phyloP scores from a whole-genome alignment of 2,329 filamentous ascomycete genomes.

The Epichloe amarillans region DNA sequence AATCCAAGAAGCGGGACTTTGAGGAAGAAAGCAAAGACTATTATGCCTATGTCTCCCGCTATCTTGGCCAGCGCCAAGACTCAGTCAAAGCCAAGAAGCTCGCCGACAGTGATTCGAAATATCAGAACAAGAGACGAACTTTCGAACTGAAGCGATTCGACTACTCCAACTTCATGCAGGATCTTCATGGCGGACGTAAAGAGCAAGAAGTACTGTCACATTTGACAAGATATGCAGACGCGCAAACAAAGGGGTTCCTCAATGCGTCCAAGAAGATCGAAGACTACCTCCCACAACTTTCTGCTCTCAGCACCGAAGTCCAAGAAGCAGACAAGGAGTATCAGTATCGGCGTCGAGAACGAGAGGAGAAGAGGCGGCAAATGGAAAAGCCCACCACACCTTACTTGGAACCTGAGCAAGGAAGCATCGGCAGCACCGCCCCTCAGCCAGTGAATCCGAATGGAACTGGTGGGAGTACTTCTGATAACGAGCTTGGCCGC shows the following conservation, averaged over 20 bases:
- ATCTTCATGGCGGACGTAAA: slow-evolving; percentile 96
- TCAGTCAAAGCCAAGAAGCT: slow-evolving; percentile 96
- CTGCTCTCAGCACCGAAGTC: slow-evolving; percentile 82
- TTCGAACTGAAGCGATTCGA: slow-evolving; percentile 98
- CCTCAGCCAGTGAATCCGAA: slow-evolving; percentile 24
- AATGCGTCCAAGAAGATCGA: slow-evolving; percentile 78
- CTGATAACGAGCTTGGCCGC: slow-evolving; percentile 57
- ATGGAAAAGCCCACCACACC: slow-evolving; percentile 76
- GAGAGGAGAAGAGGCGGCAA: slow-evolving; percentile 83
- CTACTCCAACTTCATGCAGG: slow-evolving; percentile 98
- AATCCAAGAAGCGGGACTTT: slow-evolving; percentile 93
- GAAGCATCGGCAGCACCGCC: slow-evolving; percentile 26
- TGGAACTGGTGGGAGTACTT: slow-evolving; percentile 33
- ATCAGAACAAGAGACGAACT: slow-evolving; percentile 81
- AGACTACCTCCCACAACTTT: slow-evolving; percentile 72
- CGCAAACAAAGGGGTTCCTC: slow-evolving; percentile 74
- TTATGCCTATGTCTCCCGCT: slow-evolving; percentile 87
- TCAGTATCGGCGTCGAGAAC: slow-evolving; percentile 84
- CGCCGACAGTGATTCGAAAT: slow-evolving; percentile 88
- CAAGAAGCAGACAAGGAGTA: slow-evolving; percentile 91
- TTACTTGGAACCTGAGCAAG: slow-evolving; percentile 56
- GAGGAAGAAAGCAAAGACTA: slow-evolving; percentile 98
- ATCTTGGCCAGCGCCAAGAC: slow-evolving; percentile 92
- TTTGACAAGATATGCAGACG: slow-evolving; percentile 84
- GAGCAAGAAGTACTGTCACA: slow-evolving; percentile 94